phyloP scores from a whole-genome alignment of 1,284 basidiomycete genomes.

The Trichosporon faecale region DNA sequence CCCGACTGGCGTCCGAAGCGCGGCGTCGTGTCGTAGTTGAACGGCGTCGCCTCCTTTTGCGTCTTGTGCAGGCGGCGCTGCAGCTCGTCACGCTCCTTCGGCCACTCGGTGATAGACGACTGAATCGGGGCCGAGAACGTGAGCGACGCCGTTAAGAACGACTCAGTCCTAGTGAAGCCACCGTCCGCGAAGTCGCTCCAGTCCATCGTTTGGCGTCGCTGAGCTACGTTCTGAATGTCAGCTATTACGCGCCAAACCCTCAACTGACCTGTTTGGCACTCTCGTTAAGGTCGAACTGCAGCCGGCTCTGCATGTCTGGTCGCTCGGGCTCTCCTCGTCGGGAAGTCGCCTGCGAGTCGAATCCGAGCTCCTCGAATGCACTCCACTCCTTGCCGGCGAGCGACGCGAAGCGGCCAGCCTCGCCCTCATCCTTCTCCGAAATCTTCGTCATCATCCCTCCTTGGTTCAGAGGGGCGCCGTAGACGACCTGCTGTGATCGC shows the following conservation, averaged over 20 bases:
- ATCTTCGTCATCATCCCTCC: background rate
- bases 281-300: slow-evolving; percentile 83
- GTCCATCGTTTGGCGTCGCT: slow-evolving; percentile 72
- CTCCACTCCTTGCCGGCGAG: slow-evolving; percentile 83
- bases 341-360: slow-evolving; percentile 55
- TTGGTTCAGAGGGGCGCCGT: slow-evolving; percentile 15
- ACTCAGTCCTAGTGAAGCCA: slow-evolving; percentile 74
- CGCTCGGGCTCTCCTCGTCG: slow-evolving; percentile 50
- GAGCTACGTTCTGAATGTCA: slow-evolving; percentile 54
- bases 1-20: slow-evolving; percentile 54
- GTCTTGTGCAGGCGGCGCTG: slow-evolving; percentile 74
- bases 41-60: slow-evolving; percentile 71
- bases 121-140: slow-evolving; percentile 70
- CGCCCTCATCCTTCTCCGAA: slow-evolving; percentile 40
- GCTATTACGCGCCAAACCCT: background rate
- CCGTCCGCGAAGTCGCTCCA: slow-evolving; percentile 78
- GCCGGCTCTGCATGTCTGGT: slow-evolving; percentile 56
- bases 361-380: slow-evolving; percentile 76
- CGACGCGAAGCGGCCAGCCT: slow-evolving; percentile 68
- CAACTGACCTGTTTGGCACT: slow-evolving; percentile 68
- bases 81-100: slow-evolving; percentile 67
- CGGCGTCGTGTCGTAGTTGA: slow-evolving; percentile 80
- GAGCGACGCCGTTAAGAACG: slow-evolving; percentile 69
- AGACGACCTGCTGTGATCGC: slow-evolving; percentile 12
- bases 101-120: slow-evolving; percentile 66